These are phyloP conservation scores for Warburgia ugandensis DNA, from an alignment of 164 flowering plant species.

Conservation along the genomic window DNA sequence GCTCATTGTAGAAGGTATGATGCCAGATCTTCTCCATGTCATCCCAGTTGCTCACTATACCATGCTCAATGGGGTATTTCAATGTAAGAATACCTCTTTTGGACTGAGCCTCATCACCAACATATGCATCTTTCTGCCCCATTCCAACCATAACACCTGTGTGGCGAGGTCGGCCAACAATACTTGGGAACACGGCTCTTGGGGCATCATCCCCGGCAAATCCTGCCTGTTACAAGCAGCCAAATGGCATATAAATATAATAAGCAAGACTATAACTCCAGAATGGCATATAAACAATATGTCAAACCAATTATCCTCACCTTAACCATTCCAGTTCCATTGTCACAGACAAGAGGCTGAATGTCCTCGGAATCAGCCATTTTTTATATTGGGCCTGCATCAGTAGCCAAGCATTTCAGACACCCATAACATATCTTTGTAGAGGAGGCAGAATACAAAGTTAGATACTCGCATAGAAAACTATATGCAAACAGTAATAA, in stretches of 20 bases:
- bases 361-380: conserved; percentile 12
- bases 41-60: conserved; percentile 12
- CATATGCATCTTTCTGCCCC: conserved; percentile 10
- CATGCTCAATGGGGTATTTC: conserved; percentile 10
- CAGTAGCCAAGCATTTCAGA: background rate
- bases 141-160: conserved; percentile 9
- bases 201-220: conserved; percentile 11
- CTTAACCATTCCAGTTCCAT: conserved; percentile 15
- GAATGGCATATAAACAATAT: no score
- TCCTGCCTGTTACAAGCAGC: conserved; percentile 9
- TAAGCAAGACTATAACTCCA: no score
- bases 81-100: conserved; percentile 8
- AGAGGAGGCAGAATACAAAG: background rate
- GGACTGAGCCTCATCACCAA: conserved; percentile 10
- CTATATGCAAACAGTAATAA: no score
- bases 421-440: background rate
- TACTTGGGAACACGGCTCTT: conserved; percentile 8
- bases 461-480: background rate
- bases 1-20: conserved; percentile 10
- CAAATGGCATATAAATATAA: no score
- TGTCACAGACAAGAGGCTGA: conserved; percentile 12
- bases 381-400: conserved; percentile 10
- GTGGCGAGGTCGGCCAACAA: conserved; percentile 5
- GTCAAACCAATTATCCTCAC: background rate
- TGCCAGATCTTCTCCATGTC: conserved; percentile 12